Conservation (phyloP, 2,329 filamentous ascomycete genomes). For the Neonectria ditissima region DNA sequence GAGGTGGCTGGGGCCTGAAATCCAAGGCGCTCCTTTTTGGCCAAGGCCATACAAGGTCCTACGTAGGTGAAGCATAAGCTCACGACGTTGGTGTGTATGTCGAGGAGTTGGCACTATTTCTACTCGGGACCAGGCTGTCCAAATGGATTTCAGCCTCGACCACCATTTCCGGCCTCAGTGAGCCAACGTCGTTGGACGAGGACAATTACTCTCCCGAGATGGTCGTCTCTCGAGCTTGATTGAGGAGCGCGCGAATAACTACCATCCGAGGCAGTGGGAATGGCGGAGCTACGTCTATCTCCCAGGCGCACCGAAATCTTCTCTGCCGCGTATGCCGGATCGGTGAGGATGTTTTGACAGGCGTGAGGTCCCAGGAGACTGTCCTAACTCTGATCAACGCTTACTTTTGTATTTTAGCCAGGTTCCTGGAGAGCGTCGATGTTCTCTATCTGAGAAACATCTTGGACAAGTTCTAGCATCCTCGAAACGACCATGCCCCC, state of each 20-base stretch:
- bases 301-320: constrained; percentile 27
- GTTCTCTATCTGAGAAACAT: constrained; percentile 48
- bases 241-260: constrained; percentile 8
- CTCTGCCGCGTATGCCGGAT: no score
- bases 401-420: constrained; percentile 17
- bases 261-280: constrained; percentile 35
- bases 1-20: neutral
- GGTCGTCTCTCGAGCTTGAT: no score
- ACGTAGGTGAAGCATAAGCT: no score
- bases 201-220: neutral
- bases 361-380: constrained; percentile 34
- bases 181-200: neutral
- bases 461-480: constrained; percentile 26
- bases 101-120: no score
- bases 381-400: neutral
- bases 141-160: constrained; percentile 42
- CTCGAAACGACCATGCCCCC: constrained; percentile 20
- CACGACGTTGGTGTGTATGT: no score
- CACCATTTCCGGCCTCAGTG: constrained; percentile 17
- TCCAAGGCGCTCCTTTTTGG: neutral
- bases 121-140: constrained; percentile 37
- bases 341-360: no score
- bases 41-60: constrained; percentile 33
- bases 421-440: constrained; percentile 47
- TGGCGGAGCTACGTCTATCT: constrained; percentile 46